phyloP scores from a whole-genome alignment of 805 yeast species.

The Helenozyma baotianmanensis region DNA sequence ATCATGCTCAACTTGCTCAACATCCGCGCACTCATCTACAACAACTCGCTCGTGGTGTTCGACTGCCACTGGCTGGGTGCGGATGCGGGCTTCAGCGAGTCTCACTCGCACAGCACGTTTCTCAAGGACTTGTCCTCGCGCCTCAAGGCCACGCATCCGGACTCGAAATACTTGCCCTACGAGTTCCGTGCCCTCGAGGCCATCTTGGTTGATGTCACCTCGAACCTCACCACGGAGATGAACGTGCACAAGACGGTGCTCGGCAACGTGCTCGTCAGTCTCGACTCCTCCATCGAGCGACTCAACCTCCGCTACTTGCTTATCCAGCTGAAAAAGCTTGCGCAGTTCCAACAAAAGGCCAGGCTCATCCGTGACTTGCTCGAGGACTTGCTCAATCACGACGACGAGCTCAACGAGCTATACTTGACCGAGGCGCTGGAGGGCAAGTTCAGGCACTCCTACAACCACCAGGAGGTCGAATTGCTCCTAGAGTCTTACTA shows the following conservation, averaged over 20 bases:
- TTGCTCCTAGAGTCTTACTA: constrained; percentile 86
- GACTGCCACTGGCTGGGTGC: constrained; percentile 21
- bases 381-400: constrained; percentile 81
- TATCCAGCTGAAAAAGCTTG: constrained; percentile 78
- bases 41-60: constrained; percentile 50
- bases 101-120: constrained; percentile 41
- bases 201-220: constrained; percentile 72
- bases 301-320: constrained; percentile 72
- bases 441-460: constrained; percentile 45
- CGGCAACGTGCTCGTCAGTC: constrained; percentile 64
- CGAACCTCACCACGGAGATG: constrained; percentile 81
- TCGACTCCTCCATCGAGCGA: constrained; percentile 80
- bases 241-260: constrained; percentile 76
- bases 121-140: constrained; percentile 38
- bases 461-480: constrained; percentile 84
- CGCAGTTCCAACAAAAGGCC: constrained; percentile 81
- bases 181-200: constrained; percentile 90
- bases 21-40: constrained; percentile 48
- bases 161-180: constrained; percentile 53
- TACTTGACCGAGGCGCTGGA: constrained; percentile 60
- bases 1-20: constrained; percentile 46
- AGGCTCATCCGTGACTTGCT: constrained; percentile 75
- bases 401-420: constrained; percentile 78
- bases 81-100: constrained; percentile 39
- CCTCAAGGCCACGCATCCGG: constrained; percentile 27